phyloP scores from a whole-genome alignment of 371 early-diverging fungal species.

The Mucor indicus region DNA sequence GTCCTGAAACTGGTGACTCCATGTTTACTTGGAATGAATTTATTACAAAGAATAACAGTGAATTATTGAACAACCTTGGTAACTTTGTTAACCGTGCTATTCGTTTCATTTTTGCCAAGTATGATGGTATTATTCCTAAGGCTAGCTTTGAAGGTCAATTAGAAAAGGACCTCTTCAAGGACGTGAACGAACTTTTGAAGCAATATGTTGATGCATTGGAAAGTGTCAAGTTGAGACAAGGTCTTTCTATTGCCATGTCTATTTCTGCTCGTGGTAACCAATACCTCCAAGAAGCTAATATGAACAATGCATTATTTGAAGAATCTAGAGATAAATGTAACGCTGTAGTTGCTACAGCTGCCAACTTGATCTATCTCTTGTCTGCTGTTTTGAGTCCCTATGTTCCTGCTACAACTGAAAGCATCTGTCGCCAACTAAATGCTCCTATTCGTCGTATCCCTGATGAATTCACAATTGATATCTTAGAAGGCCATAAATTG shows the following conservation, averaged over 20 bases:
- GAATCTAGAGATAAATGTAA: conserved; percentile 79
- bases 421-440: conserved; percentile 79
- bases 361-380: conserved; percentile 88
- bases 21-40: conserved; percentile 97
- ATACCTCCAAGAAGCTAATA: conserved; percentile 91
- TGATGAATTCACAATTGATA: conserved; percentile 67
- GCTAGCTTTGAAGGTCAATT: conserved; percentile 44
- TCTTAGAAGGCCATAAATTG: conserved; percentile 79
- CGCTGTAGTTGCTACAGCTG: conserved; percentile 78
- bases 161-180: conserved; percentile 67
- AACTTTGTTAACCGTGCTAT: conserved; percentile 98
- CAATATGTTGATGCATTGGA: conserved; percentile 85
- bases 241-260: conserved; percentile 86
- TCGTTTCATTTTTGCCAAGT: conserved; percentile 91
- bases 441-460: conserved; percentile 76
- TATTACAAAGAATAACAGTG: conserved; percentile 91
- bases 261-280: conserved; percentile 94
- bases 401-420: conserved; percentile 87
- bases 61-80: conserved; percentile 97
- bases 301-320: conserved; percentile 84
- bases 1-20: conserved; percentile 98
- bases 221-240: conserved; percentile 81
- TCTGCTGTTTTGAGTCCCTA: conserved; percentile 89
- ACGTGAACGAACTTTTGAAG: conserved; percentile 77
- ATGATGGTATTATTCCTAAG: conserved; percentile 75